Conservation (phyloP, 768 basidiomycete species). For the Multifurca ochricompacta region DNA sequence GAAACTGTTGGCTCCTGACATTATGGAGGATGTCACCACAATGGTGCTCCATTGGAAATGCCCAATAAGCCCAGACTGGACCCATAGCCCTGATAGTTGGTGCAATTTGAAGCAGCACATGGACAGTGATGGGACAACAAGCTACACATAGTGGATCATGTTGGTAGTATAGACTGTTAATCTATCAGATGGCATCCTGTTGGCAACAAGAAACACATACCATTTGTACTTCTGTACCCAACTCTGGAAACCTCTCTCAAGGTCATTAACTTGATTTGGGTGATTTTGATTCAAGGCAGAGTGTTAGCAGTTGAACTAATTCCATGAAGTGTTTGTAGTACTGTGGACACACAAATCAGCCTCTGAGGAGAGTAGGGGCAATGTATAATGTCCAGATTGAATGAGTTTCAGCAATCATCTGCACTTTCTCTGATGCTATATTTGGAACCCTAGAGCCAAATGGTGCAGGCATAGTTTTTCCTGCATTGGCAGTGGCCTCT, state of each 20-base stretch:
- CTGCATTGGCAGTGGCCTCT: too few species aligned
- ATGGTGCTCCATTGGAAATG: constrained; percentile 28
- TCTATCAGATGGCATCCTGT: not conserved
- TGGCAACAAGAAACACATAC: constrained; percentile 23
- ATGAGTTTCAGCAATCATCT: too few species aligned
- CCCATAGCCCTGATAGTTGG: constrained; percentile 24
- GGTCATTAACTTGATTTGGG: constrained; percentile 26
- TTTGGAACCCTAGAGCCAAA: too few species aligned
- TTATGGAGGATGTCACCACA: constrained; percentile 23
- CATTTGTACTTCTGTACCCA: constrained; percentile 36
- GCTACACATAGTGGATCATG: constrained; percentile 21
- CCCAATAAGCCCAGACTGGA: constrained; percentile 26
- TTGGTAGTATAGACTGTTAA: constrained; percentile 26
- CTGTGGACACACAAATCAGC: constrained; percentile 26
- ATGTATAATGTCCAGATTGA: too few species aligned
- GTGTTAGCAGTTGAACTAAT: not conserved
- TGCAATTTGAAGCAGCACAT: constrained; percentile 28
- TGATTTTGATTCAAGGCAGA: constrained; percentile 10
- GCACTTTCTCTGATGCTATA: too few species aligned
- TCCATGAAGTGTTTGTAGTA: constrained; percentile 17
- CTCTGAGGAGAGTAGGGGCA: constrained; percentile 29
- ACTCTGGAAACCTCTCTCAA: constrained; percentile 34
- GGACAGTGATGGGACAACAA: constrained; percentile 29
- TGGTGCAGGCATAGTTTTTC: too few species aligned
- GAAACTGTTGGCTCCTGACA: constrained; percentile 21